Evolutionary conservation across 345 rosid genomes (phyloP).

Genomic region (Melaleuca quinquenervia): DNA sequence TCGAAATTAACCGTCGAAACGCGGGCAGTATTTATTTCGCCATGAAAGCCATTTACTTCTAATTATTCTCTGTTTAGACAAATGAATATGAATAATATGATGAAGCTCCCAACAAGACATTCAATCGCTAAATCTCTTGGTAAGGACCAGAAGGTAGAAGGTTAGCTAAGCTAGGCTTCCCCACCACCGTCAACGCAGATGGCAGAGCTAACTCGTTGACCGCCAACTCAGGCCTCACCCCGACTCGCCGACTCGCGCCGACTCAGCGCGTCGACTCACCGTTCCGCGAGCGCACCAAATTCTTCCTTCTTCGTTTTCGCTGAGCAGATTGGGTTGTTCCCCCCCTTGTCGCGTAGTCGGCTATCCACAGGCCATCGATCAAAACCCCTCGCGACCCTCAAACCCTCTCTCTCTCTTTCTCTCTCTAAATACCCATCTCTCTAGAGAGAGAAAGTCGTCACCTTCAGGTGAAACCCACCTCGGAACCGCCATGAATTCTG

Average conservation of each 20-base stretch:
- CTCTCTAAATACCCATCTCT: not conserved
- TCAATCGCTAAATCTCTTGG: not conserved
- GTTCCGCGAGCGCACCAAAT: too few relatives aligned
- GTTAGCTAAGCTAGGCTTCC: not conserved
- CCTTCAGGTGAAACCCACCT: not conserved
- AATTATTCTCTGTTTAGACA: not conserved
- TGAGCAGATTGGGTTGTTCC: not conserved
- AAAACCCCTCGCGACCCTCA: not conserved
- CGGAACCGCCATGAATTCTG: not conserved
- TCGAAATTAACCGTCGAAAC: accelerated
- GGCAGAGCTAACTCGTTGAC: not conserved
- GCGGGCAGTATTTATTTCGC: accelerated
- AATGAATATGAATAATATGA: not conserved
- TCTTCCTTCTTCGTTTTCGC: not conserved
- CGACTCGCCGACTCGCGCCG: not conserved
- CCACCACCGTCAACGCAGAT: not conserved
- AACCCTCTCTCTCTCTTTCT: not conserved
- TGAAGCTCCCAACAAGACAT: not conserved
- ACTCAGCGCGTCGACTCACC: not conserved
- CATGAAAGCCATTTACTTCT: not conserved
- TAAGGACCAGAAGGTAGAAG: not conserved
- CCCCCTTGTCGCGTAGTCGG: not conserved
- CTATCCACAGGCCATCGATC: not conserved
- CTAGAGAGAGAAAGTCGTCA: not conserved
- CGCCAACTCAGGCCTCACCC: not conserved